Conservation (phyloP, 1,139 yeast genomes). For the Kodamaea alishanica region DNA sequence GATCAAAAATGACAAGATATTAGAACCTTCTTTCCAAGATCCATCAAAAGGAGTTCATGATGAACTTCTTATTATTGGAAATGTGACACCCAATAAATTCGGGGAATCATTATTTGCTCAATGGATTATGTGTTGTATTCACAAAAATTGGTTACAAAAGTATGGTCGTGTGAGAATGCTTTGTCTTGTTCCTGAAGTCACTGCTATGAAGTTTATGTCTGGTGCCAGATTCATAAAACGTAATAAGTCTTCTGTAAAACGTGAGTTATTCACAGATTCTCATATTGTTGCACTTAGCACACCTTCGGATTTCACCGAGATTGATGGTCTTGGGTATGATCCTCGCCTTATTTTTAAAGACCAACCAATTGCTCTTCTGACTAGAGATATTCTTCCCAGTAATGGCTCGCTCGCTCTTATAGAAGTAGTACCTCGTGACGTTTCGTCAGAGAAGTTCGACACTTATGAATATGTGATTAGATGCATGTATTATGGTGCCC, state of each 20-base stretch:
- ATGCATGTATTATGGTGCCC: constrained; percentile 54
- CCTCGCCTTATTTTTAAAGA: constrained; percentile 35
- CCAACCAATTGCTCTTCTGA: constrained; percentile 34
- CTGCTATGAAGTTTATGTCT: constrained; percentile 62
- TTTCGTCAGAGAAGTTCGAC: constrained; percentile 36
- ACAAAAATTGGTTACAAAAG: constrained; percentile 70
- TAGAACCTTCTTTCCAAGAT: constrained; percentile 40
- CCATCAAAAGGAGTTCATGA: constrained; percentile 44
- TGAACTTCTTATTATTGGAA: constrained; percentile 61
- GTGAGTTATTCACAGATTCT: constrained; percentile 57
- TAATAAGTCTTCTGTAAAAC: constrained; percentile 54
- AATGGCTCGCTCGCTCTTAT: constrained; percentile 40
- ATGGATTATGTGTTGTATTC: constrained; percentile 66
- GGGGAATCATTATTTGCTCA: constrained; percentile 76
- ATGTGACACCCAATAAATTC: constrained; percentile 46
- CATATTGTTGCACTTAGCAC: constrained; percentile 48
- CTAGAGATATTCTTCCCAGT: constrained; percentile 22
- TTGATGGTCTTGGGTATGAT: constrained; percentile 35
- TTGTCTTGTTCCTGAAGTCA: constrained; percentile 53
- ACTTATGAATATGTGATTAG: constrained; percentile 67
- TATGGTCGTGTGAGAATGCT: constrained; percentile 75
- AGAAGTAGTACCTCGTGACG: constrained; percentile 54
- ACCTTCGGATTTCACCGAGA: constrained; percentile 16
- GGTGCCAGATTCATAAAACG: constrained; percentile 45
- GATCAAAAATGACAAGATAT: constrained; percentile 36